Conservation (phyloP, 495 filamentous ascomycete species). For the Pseudevernia furfuracea region DNA sequence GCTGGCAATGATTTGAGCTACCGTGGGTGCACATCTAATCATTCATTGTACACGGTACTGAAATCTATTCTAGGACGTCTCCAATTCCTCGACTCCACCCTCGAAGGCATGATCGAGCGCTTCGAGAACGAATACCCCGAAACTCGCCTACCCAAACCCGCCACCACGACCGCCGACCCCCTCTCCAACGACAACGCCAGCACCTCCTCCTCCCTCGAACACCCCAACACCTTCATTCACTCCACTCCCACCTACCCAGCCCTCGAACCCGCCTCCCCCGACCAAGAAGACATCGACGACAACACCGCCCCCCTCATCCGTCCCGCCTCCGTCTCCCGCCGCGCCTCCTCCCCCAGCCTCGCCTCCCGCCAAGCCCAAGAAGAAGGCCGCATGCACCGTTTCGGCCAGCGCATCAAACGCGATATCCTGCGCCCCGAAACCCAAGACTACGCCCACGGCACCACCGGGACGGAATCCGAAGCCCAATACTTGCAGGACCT, state of each 20-base stretch:
- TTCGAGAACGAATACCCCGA: constrained; percentile 97
- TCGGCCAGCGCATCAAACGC: constrained; percentile 71
- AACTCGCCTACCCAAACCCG: constrained; percentile 47
- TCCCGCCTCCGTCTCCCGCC: constrained; percentile 49
- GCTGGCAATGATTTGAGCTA: constrained; percentile 62
- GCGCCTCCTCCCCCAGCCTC: constrained; percentile 71
- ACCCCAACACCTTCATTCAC: constrained; percentile 31
- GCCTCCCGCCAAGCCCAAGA: constrained; percentile 73
- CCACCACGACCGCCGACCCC: constrained; percentile 13
- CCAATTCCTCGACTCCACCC: constrained; percentile 80
- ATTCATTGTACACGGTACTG: constrained; percentile 17
- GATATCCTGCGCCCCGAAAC: constrained; percentile 50
- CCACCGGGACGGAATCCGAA: constrained; percentile 37
- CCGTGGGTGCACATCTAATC: constrained; percentile 47
- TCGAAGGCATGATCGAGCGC: constrained; percentile 82
- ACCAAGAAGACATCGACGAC: constrained; percentile 31
- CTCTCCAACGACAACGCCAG: constrained; percentile 35
- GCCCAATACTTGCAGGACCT: constrained; percentile 52
- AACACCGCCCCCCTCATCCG: constrained; percentile 35
- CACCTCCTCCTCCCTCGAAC: constrained; percentile 33
- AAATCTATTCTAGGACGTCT: constrained; percentile 54
- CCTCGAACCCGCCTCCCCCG: constrained; percentile 25
- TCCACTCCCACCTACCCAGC: constrained; percentile 52
- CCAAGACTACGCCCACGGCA: constrained; percentile 34
- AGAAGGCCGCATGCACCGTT: constrained; percentile 80